phyloP scores from a whole-genome alignment of 768 basidiomycete genomes.

The Serendipita vermifera region DNA sequence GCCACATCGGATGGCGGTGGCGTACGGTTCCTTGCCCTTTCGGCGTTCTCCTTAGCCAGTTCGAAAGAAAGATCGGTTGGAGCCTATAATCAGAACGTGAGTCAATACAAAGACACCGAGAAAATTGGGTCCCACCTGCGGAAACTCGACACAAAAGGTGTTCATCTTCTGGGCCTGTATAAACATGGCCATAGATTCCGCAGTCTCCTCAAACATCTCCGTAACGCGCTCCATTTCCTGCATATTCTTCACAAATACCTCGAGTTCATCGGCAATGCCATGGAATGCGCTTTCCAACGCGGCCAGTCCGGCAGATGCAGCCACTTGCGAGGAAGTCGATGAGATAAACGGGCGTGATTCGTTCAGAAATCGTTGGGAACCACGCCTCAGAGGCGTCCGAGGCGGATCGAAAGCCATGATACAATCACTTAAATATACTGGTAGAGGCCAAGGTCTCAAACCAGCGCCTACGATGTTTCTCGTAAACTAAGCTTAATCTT shows the following conservation, averaged over 20 bases:
- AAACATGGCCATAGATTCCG: constrained; percentile 87
- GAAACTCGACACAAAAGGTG: constrained; percentile 86
- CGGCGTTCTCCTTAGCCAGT: constrained; percentile 38
- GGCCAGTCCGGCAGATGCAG: constrained; percentile 51
- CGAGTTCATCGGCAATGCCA: constrained; percentile 81
- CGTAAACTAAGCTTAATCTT: too few species aligned
- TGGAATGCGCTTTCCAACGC: constrained; percentile 62
- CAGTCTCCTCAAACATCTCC: constrained; percentile 69
- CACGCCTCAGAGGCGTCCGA: constrained; percentile 72
- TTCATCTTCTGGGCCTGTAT: constrained; percentile 92
- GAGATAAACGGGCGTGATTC: constrained; percentile 17
- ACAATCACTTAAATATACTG: not conserved
- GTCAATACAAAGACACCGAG: too few species aligned
- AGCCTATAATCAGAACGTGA: constrained; percentile 37
- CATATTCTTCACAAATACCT: constrained; percentile 62
- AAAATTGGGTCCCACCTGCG: constrained; percentile 48
- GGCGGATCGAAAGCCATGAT: constrained; percentile 23
- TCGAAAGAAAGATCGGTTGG: constrained; percentile 47
- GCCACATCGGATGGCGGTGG: not conserved
- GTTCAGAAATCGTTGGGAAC: constrained; percentile 85
- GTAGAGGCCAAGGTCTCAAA: not conserved
- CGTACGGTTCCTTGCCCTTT: constrained; percentile 34
- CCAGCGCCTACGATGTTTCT: too few species aligned
- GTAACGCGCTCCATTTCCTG: constrained; percentile 58
- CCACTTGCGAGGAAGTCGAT: constrained; percentile 37